Conservation (phyloP, 257 asterid genomes). For the Cynanchum wilfordii region DNA sequence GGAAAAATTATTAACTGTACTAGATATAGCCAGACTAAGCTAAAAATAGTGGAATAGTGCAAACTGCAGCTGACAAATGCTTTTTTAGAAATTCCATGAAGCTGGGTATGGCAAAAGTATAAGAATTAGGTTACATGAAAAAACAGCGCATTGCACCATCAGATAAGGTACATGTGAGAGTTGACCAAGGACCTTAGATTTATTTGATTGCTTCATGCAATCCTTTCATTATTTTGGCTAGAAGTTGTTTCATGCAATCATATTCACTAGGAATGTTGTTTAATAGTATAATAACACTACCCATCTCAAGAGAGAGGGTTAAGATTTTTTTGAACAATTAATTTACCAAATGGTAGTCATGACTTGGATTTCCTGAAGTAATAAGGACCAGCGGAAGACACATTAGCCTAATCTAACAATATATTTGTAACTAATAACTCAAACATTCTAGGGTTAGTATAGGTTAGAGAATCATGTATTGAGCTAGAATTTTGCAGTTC, state of each 20-base stretch:
- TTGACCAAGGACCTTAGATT: neutral
- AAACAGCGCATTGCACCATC: neutral
- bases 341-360: neutral
- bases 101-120: neutral
- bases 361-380: neutral
- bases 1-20: neutral
- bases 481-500: neutral
- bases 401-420: neutral
- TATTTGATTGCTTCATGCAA: neutral
- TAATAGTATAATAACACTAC: neutral
- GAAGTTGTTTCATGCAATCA: neutral
- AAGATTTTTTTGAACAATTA: neutral
- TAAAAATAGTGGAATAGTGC: neutral
- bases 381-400: neutral
- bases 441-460: neutral
- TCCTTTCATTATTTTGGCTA: too few species aligned
- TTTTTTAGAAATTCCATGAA: neutral
- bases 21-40: neutral
- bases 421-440: neutral
- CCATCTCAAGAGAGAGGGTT: neutral
- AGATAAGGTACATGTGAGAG: neutral
- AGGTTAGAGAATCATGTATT: neutral
- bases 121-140: neutral
- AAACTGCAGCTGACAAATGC: neutral
- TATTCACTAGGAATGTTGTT: neutral